Conservation (phyloP, 768 basidiomycete genomes). For the Tylopilus vinaceipallidus region DNA sequence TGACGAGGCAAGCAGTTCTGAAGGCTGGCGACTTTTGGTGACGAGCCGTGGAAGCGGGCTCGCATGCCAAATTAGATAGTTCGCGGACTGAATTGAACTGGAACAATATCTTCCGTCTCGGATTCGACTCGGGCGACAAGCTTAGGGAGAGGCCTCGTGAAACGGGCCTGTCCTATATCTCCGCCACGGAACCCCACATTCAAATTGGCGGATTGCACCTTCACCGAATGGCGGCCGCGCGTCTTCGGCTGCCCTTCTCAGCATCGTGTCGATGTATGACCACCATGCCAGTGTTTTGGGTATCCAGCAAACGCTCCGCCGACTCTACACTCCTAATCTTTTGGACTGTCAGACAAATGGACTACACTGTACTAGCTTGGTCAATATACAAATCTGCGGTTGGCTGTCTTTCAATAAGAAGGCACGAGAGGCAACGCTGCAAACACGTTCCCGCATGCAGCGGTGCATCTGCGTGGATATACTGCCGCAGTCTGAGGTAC, state of each 20-base stretch:
- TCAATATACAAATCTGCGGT: slow-evolving; percentile 1
- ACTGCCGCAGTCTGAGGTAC: slow-evolving; percentile 14
- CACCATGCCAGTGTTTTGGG: neutral
- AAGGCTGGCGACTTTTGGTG: too few relatives aligned
- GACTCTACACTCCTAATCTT: neutral
- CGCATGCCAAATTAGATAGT: neutral
- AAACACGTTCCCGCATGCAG: slow-evolving; percentile 31
- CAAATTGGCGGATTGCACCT: neutral
- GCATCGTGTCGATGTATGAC: neutral
- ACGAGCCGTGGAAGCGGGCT: too few relatives aligned
- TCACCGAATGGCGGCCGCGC: slow-evolving; percentile 7
- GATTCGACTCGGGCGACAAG: too few relatives aligned
- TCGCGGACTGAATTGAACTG: neutral
- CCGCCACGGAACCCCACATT: neutral
- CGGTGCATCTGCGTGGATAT: slow-evolving; percentile 25
- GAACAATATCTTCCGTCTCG: too few relatives aligned
- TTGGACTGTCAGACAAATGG: too few relatives aligned
- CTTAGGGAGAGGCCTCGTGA: neutral
- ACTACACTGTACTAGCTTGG: too few relatives aligned
- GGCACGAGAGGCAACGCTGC: slow-evolving; percentile 28
- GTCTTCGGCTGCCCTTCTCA: neutral
- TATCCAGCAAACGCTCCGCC: neutral
- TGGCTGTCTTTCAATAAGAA: slow-evolving; percentile 1
- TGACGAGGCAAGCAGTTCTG: too few relatives aligned
- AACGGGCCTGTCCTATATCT: neutral